Evolutionary conservation across 306 rosid genomes (phyloP), one percentile per base, ranked within the genome.

Genomic region (Cucumis hystrix): DNA sequence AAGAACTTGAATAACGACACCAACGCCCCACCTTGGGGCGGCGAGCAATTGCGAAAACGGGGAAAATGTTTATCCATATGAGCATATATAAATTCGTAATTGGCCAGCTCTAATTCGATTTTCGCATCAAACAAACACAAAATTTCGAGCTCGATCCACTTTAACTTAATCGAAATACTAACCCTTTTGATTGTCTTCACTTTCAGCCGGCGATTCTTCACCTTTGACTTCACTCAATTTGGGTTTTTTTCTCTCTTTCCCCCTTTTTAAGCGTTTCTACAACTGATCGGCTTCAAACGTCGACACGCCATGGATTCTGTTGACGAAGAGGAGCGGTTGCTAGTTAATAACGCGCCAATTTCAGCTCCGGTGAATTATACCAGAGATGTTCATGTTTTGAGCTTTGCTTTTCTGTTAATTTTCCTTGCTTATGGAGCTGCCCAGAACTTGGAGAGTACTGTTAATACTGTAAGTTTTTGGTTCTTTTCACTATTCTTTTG

Each of bases 341-440:
- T 92, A 37, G 60, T 66, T 60, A 64, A 66, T 10, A 59, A 79
- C 49, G 78, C 78, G 43, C 78, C 83, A 16, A 33, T 66, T 21
- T 74, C 71, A 63, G 35, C 67, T 7, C 75, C 79, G 0, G 80
- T 51, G 79, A 87, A 81, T 45, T 80, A 82, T 74, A 40, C 89
- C 10, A 84, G 83, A 79, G 97, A 95, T 77, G 85, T 95, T 83
- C 91, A 90, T 55, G 75, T 90, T 54, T 59, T 95, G 65, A 89
- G 97, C 82, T 76, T 79, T 17, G 90, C 97, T 12, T 95, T 92
- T 75, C 84, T 95, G 35, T 82, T 88, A 80, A 82, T 95, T 59
- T 95, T 95, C 65, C 87, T 92, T 4, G 96, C 98, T 37, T 95
- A 87, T 52, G 98, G 98, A 7, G 98, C 98, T 8, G 98, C 91